Percentiles rank a stretch among this genome's conserved stretches.
These are phyloP conservation scores for Diaporthe nobilis DNA, from an alignment of 2,329 filamentous ascomycete genomes.

Conservation along the genomic window DNA sequence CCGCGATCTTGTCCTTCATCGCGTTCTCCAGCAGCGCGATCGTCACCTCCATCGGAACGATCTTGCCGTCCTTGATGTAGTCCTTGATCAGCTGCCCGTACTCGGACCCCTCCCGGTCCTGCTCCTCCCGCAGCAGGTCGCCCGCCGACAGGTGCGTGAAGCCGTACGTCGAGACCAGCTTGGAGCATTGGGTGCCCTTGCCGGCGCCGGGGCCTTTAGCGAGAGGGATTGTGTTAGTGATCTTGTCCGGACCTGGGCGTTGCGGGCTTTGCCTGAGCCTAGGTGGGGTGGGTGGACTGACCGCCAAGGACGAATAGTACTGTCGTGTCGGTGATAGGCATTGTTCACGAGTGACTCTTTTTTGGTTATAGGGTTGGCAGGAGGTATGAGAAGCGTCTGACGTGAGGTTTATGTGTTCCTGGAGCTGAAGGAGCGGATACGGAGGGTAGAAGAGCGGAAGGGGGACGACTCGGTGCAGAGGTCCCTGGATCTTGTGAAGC, in stretches of 20 bases:
- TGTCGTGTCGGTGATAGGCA: constrained; percentile 44
- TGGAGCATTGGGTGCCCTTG: constrained; percentile 95
- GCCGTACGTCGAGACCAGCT: constrained; percentile 87
- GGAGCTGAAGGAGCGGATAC: constrained; percentile 4
- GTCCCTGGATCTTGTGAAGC: constrained; percentile 32
- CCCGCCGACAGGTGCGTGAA: constrained; percentile 96
- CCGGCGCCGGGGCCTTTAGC: constrained; percentile 84
- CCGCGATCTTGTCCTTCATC: constrained; percentile 79
- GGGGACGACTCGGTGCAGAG: constrained; percentile 2
- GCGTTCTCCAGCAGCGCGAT: constrained; percentile 94
- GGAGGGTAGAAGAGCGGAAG: constrained; percentile 11
- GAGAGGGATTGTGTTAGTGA: background rate
- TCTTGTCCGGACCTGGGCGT: background rate
- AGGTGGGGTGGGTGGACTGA: constrained; percentile 1
- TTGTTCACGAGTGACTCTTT: constrained; percentile 24
- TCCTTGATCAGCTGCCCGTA: constrained; percentile 94
- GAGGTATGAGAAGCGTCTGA: constrained; percentile 7
- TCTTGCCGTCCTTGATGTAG: constrained; percentile 94
- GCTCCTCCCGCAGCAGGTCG: constrained; percentile 93
- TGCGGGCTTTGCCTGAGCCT: background rate
- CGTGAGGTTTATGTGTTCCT: background rate
- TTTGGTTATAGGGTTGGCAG: background rate
- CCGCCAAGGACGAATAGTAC: constrained; percentile 43
- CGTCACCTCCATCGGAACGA: constrained; percentile 99
- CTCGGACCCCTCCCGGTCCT: constrained; percentile 86